Percentiles rank a stretch among this genome's conserved stretches.
Evolutionary conservation across 179 eudicot species (phyloP).

Genomic region (Monotropa hypopitys): DNA sequence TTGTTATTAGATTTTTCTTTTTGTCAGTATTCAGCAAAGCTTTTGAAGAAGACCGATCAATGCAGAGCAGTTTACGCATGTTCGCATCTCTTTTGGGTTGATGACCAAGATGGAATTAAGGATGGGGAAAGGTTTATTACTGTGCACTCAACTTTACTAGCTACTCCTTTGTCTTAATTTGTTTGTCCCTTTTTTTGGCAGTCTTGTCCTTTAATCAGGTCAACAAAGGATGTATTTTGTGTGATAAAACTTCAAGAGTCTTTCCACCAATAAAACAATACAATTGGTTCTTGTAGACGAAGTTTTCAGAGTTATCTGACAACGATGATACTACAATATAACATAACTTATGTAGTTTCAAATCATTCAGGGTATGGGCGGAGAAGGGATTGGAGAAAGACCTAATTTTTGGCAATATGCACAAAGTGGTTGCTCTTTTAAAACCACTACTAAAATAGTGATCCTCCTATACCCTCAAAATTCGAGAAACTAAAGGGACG

Average conservation of each 20-base stretch:
- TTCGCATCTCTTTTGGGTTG: conserved; percentile 95
- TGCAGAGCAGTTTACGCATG: conserved; percentile 98
- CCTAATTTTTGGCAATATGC: no score
- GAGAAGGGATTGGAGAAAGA: no score
- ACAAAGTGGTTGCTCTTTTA: no score
- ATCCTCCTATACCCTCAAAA: no score
- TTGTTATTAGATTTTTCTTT: not conserved
- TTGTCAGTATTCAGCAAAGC: conserved; percentile 81
- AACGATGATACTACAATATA: not conserved
- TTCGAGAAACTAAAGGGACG: no score
- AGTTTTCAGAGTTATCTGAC: not conserved
- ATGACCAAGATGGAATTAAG: conserved; percentile 72
- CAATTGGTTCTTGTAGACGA: not conserved
- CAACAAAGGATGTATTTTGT: not conserved
- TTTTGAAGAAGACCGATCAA: conserved; percentile 96
- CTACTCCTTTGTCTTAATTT: not conserved
- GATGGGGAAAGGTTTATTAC: conserved; percentile 83
- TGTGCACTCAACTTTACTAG: not conserved
- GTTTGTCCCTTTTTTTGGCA: not conserved
- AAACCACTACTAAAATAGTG: no score
- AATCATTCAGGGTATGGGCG: no score
- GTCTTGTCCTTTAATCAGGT: not conserved
- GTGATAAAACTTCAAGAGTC: not conserved
- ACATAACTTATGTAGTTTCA: no score
- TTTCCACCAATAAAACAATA: not conserved